phyloP scores from a whole-genome alignment of 1,284 basidiomycete species.

The Leccinum angustisporum region DNA sequence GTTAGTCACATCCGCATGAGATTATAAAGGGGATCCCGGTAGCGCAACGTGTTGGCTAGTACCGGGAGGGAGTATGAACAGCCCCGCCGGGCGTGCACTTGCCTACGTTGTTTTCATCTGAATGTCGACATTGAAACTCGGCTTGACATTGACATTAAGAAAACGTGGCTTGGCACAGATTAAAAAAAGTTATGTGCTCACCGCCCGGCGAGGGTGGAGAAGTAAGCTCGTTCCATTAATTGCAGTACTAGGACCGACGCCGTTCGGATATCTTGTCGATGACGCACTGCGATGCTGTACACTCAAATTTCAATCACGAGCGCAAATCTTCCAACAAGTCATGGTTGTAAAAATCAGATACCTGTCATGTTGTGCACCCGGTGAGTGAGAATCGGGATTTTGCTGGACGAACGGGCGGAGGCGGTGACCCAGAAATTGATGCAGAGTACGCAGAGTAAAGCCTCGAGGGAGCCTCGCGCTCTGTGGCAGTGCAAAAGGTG shows the following conservation, averaged over 20 bases:
- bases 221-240: conserved; percentile 14
- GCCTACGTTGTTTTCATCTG: conserved; percentile 21
- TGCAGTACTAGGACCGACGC: conserved; percentile 23
- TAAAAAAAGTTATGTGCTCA: conserved; percentile 7
- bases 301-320: not conserved
- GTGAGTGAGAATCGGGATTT: not conserved
- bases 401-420: not conserved
- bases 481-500: conserved; percentile 23
- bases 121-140: conserved; percentile 14
- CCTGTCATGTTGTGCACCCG: conserved; percentile 1
- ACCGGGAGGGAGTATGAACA: conserved; percentile 25
- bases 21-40: conserved; percentile 30
- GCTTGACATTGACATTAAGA: conserved; percentile 26
- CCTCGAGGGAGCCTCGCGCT: conserved; percentile 32
- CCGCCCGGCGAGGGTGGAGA: conserved; percentile 19
- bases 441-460: conserved; percentile 2
- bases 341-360: conserved; percentile 1
- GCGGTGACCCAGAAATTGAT: not conserved
- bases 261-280: conserved; percentile 6
- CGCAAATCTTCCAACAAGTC: not conserved
- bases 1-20: conserved; percentile 21
- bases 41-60: conserved; percentile 25
- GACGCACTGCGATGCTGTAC: conserved; percentile 14
- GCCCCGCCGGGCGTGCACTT: conserved; percentile 18
- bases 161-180: conserved; percentile 28